Conservation (phyloP, 805 yeast species). For the Limtongia smithiae region DNA sequence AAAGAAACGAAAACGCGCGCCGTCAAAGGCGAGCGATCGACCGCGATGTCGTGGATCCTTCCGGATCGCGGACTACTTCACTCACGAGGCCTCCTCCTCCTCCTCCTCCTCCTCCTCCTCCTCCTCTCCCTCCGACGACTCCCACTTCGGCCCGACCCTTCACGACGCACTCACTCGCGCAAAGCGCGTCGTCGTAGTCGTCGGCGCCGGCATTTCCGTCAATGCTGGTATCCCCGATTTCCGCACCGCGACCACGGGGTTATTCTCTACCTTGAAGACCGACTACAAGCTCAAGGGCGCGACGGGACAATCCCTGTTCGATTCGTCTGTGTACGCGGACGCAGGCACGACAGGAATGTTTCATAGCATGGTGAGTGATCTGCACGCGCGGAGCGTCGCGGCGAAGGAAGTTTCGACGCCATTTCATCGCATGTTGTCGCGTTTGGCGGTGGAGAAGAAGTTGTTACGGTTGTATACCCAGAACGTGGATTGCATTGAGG, state of each 20-base stretch:
- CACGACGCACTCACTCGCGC: conserved; percentile 39
- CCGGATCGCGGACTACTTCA: background rate
- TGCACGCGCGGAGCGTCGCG: conserved; percentile 51
- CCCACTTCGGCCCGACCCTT: conserved; percentile 4
- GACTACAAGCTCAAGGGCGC: conserved; percentile 40
- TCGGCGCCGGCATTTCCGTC: conserved; percentile 91
- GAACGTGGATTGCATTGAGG: conserved; percentile 79
- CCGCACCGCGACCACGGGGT: conserved; percentile 65
- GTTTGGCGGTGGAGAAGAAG: conserved; percentile 58
- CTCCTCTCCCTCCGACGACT: background rate
- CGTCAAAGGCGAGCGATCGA: no score
- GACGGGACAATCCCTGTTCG: conserved; percentile 69
- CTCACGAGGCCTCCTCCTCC: background rate
- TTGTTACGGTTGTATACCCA: conserved; percentile 78
- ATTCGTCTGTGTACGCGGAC: conserved; percentile 69
- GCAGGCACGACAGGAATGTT: conserved; percentile 58
- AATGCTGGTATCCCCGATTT: conserved; percentile 90
- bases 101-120: background rate
- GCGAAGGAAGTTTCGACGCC: conserved; percentile 72
- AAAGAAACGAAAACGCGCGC: no score
- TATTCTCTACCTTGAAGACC: conserved; percentile 54
- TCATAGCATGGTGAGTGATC: conserved; percentile 67
- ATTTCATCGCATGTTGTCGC: conserved; percentile 64
- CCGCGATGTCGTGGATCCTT: no score
- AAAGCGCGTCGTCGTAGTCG: conserved; percentile 57